phyloP scores from a whole-genome alignment of 495 filamentous ascomycete genomes.

The Penicillium argentinense region DNA sequence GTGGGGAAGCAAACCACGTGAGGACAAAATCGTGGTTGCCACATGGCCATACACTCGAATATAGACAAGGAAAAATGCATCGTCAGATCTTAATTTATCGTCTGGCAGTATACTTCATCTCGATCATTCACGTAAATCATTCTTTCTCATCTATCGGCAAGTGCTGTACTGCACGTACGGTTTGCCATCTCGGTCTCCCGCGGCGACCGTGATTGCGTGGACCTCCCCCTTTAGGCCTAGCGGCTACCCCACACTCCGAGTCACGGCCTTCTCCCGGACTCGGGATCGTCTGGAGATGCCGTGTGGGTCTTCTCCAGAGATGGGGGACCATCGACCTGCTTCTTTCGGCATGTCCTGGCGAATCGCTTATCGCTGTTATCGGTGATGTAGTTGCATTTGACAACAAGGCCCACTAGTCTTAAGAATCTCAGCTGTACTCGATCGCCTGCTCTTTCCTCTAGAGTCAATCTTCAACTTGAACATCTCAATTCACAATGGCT shows the following conservation, averaged over 20 bases:
- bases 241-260: too few relatives aligned
- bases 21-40: background rate
- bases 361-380: conserved; percentile 12
- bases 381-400: conserved; percentile 12
- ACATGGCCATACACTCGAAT: background rate
- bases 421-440: conserved; percentile 12
- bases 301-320: conserved; percentile 16
- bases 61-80: too few relatives aligned
- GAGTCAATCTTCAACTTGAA: background rate
- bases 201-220: conserved; percentile 16
- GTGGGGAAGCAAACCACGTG: conserved; percentile 16
- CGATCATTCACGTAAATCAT: too few relatives aligned
- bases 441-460: conserved; percentile 8
- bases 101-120: too few relatives aligned
- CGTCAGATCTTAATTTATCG: too few relatives aligned
- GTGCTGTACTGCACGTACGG: too few relatives aligned
- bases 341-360: conserved; percentile 23
- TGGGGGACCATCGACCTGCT: conserved; percentile 11
- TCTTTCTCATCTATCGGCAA: too few relatives aligned
- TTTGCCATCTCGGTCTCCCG: background rate
- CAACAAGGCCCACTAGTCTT: too few relatives aligned
- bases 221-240: conserved; percentile 23
- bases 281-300: conserved; percentile 17
- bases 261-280: conserved; percentile 1
- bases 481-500: conserved; percentile 14